Percentiles rank a stretch among this genome's conserved stretches.
phyloP scores from a whole-genome alignment of 169 alveolate species.

The Plasmodium knowlesi region DNA sequence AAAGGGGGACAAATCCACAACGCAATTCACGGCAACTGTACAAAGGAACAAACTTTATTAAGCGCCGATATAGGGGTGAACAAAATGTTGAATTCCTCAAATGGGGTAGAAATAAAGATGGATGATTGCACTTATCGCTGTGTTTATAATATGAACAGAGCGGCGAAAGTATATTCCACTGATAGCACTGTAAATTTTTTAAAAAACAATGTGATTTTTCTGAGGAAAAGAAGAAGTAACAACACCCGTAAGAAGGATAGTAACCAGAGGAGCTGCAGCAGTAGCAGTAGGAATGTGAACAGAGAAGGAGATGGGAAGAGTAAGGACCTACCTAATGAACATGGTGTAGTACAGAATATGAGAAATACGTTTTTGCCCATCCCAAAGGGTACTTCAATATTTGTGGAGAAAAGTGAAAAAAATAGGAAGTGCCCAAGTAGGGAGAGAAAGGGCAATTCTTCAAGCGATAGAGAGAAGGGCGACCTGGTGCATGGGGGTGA shows the following conservation, averaged over 20 bases:
- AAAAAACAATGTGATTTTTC: neutral
- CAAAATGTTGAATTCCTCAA: neutral
- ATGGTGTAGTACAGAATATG: neutral
- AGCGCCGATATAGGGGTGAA: neutral
- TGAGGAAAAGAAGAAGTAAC: conserved; percentile 13
- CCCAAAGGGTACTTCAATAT: neutral
- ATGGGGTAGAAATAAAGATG: neutral
- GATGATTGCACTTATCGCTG: neutral
- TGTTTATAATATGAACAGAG: neutral
- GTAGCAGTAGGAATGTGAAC: neutral
- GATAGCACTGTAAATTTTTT: neutral
- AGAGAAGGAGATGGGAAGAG: neutral
- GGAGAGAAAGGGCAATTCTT: neutral
- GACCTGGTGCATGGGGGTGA: neutral
- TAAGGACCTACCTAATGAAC: neutral
- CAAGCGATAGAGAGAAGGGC: neutral
- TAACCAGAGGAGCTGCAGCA: neutral
- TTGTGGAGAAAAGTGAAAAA: conserved; percentile 3
- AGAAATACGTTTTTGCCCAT: conserved; percentile 11
- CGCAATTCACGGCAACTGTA: neutral
- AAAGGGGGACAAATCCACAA: neutral
- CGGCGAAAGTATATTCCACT: neutral
- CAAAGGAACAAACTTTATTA: neutral
- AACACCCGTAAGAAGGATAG: neutral
- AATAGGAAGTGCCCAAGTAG: neutral